Evolutionary conservation across 352 stramenopile genomes (phyloP).

Genomic region (Phytopythium delawarense): DNA sequence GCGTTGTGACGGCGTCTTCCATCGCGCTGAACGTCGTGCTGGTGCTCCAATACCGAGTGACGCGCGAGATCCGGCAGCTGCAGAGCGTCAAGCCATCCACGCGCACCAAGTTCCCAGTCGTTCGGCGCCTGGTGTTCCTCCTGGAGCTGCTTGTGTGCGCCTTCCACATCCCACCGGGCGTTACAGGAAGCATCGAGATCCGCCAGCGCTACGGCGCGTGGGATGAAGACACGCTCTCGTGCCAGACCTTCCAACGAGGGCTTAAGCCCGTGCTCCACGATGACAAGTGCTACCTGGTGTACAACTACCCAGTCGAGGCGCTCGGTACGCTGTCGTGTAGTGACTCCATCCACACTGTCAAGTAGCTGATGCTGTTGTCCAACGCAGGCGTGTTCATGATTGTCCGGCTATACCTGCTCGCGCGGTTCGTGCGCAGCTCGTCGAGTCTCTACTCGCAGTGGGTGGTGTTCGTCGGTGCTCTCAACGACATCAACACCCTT

Average conservation of each 20-base stretch:
- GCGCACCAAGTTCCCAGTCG: slow-evolving; percentile 18
- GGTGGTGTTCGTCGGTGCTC: slow-evolving; percentile 62
- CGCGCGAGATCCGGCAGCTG: slow-evolving; percentile 44
- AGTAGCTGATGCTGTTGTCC: background rate
- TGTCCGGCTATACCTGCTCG: slow-evolving; percentile 57
- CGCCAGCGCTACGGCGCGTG: slow-evolving; percentile 39
- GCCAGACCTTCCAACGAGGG: slow-evolving; percentile 16
- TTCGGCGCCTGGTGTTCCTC: slow-evolving; percentile 25
- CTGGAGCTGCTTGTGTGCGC: slow-evolving; percentile 58
- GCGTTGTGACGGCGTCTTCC: slow-evolving; percentile 27
- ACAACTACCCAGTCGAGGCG: slow-evolving; percentile 55
- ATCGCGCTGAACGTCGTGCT: slow-evolving; percentile 38
- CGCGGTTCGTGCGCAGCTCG: slow-evolving; percentile 60
- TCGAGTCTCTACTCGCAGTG: slow-evolving; percentile 73
- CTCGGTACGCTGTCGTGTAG: slow-evolving; percentile 25
- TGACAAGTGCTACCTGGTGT: slow-evolving; percentile 52
- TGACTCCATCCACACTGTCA: background rate
- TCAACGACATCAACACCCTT: slow-evolving; percentile 79
- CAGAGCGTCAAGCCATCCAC: slow-evolving; percentile 36
- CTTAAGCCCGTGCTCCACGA: slow-evolving; percentile 25
- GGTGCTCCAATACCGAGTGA: slow-evolving; percentile 42
- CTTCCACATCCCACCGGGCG: slow-evolving; percentile 57
- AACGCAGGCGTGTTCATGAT: slow-evolving; percentile 62
- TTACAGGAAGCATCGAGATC: slow-evolving; percentile 36
- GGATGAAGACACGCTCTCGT: slow-evolving; percentile 7